Percentiles rank a stretch among this genome's conserved stretches.
Evolutionary conservation across 345 rosid genomes (phyloP).

Genomic region (Eucalyptus cloeziana): DNA sequence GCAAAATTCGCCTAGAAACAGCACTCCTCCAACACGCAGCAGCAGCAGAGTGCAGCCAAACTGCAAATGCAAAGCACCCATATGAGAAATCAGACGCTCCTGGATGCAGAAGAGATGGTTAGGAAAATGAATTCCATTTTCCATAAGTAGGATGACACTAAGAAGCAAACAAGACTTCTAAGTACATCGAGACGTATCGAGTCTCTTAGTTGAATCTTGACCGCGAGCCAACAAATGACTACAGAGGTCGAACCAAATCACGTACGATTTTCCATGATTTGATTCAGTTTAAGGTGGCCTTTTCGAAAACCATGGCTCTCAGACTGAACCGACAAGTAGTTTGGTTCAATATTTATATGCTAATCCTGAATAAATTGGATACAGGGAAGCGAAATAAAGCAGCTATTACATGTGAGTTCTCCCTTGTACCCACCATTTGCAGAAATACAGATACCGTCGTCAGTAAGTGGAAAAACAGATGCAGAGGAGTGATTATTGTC

Average conservation of each 20-base stretch:
- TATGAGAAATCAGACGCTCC: background rate
- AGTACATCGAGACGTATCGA: background rate
- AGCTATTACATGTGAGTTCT: background rate
- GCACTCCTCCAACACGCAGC: conserved; percentile 13
- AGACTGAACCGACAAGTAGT: background rate
- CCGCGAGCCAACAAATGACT: background rate
- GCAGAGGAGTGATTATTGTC: background rate
- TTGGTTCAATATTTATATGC: background rate
- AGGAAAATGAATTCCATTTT: background rate
- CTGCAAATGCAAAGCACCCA: background rate
- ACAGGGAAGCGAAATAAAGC: background rate
- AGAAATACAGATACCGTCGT: background rate
- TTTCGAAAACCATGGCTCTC: background rate
- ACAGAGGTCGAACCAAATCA: background rate
- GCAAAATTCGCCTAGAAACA: conserved; percentile 1
- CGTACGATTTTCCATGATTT: background rate
- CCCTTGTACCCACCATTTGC: background rate
- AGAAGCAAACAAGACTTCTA: background rate
- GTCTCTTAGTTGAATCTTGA: background rate
- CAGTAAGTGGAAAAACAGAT: background rate
- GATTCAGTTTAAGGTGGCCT: background rate
- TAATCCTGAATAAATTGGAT: background rate
- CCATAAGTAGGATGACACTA: background rate
- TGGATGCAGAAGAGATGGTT: background rate
- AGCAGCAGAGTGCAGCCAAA: conserved; percentile 32